Percentiles rank a stretch among this genome's conserved stretches.
phyloP scores from a whole-genome alignment of 2,329 filamentous ascomycete genomes.

The Fusarium sp. region DNA sequence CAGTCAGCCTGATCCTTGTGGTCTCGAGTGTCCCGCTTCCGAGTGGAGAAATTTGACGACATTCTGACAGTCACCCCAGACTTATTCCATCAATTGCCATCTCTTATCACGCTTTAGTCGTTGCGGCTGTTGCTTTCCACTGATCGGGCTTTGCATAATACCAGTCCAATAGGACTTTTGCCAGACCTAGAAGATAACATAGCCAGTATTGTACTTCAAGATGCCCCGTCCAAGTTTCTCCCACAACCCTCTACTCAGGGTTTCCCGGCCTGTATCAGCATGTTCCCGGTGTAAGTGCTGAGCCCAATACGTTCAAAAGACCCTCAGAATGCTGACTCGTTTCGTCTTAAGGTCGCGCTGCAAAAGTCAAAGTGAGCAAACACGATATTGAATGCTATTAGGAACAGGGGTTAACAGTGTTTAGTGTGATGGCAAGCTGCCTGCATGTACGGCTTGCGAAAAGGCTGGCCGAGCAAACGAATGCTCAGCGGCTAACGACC shows the following conservation, averaged over 20 bases:
- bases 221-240: conserved; percentile 63
- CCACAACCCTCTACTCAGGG: conserved; percentile 71
- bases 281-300: conserved; percentile 75
- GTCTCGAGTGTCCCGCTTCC: conserved; percentile 31
- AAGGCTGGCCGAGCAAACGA: conserved; percentile 86
- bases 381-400: neutral
- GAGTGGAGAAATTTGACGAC: conserved; percentile 44
- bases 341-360: conserved; percentile 69
- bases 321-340: conserved; percentile 2
- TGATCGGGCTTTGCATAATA: neutral
- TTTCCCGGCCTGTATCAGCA: conserved; percentile 82
- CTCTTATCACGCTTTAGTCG: conserved; percentile 17
- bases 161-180: neutral
- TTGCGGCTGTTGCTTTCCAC: neutral
- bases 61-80: conserved; percentile 34
- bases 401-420: conserved; percentile 12
- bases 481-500: conserved; percentile 94
- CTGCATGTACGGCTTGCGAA: conserved; percentile 94
- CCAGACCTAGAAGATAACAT: neutral
- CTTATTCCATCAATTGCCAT: conserved; percentile 23
- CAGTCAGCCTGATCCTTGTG: conserved; percentile 34
- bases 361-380: conserved; percentile 82
- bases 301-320: neutral
- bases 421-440: conserved; percentile 94
- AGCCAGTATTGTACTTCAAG: conserved; percentile 14